Evolutionary conservation across 2,329 filamentous ascomycete genomes (phyloP), one percentile per base, ranked within the genome.

Genomic region (Arachnomyces sp.): DNA sequence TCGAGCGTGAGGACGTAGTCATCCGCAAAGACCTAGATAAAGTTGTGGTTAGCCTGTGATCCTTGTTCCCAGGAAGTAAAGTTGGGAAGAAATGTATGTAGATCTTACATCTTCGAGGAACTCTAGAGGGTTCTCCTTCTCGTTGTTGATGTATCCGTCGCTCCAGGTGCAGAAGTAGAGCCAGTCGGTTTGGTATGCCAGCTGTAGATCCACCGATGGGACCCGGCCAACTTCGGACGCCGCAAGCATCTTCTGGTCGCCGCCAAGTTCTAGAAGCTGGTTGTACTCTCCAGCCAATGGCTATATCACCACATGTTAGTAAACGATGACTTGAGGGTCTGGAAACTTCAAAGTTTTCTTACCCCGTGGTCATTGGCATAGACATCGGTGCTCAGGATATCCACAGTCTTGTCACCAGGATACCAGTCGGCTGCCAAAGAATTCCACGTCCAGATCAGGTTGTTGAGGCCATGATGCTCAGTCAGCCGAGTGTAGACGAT

Each of bases 391-490:
- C 59, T 63, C 0, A 72, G 55, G 8, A 73, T 64, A 48, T 72
- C 69, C 0, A 72, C 67, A 2, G 61, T 61, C 3, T 56, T 58
- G 40, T 63, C 60, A 1, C 69, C 69, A 0, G 70, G 70, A 43
- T 73, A 73, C 70, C 70, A 73, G 13, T 57, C 60, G 1, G 58
- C 49, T 2, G 49, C 48, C 0, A 72, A 54, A 0, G 66, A 70
- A 50, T 73, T 73, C 70, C 70, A 72, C 6, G 70, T 55, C 70
- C 70, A 73, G 35, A 73, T 52, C 7, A 73, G 47, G 48, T 73
- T 73, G 46, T 68, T 64, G 14, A 73, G 47, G 2, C 51, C 46
- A 48, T 73, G 70, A 36, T 66, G 47, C 28, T 60, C 60, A 0
- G 66, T 70, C 25, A 71, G 49, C 1, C 70, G 58, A 31, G 70